A percentile compares a stretch with the other conserved stretches of the same genome.
Conservation (phyloP, 768 basidiomycete species). For the Tulasnella sp. region DNA sequence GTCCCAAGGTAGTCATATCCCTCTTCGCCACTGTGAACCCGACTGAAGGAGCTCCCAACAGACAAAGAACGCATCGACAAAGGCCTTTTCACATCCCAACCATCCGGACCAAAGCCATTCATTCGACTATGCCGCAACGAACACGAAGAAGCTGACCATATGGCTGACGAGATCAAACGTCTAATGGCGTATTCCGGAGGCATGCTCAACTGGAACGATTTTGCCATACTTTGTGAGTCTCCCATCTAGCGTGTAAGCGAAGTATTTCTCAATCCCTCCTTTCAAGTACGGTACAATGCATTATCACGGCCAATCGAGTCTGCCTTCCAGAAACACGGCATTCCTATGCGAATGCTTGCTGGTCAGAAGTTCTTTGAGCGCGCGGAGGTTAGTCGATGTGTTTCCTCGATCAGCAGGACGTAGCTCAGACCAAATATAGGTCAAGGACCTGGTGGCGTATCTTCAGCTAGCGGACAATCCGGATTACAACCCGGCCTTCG, state of each 20-base stretch:
- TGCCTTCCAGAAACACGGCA: conserved; percentile 70
- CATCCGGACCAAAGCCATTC: conserved; percentile 56
- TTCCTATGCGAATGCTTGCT: conserved; percentile 70
- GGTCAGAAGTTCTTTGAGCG: conserved; percentile 88
- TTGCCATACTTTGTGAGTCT: conserved; percentile 71
- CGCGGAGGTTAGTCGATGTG: conserved; percentile 51
- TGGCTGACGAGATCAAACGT: conserved; percentile 74
- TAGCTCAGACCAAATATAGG: conserved; percentile 40
- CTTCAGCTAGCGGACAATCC: conserved; percentile 80
- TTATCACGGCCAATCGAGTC: conserved; percentile 71
- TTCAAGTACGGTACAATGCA: conserved; percentile 78
- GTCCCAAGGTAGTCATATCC: conserved; percentile 58
- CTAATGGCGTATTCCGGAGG: conserved; percentile 72
- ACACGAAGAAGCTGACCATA: conserved; percentile 62
- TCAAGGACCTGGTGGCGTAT: conserved; percentile 80
- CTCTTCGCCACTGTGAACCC: not conserved
- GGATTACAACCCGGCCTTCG: conserved; percentile 59
- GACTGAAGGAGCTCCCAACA: conserved; percentile 35
- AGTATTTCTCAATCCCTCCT: not conserved
- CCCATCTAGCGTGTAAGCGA: not conserved
- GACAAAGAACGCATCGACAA: conserved; percentile 75
- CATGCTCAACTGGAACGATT: conserved; percentile 66
- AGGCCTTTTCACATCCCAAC: conserved; percentile 64
- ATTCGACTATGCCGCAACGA: conserved; percentile 54
- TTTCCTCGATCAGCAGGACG: not conserved